Percentiles rank a stretch among this genome's conserved stretches.
These are phyloP conservation scores for Mycena citricolor DNA, from an alignment of 1,284 basidiomycete species.

Conservation along the genomic window DNA sequence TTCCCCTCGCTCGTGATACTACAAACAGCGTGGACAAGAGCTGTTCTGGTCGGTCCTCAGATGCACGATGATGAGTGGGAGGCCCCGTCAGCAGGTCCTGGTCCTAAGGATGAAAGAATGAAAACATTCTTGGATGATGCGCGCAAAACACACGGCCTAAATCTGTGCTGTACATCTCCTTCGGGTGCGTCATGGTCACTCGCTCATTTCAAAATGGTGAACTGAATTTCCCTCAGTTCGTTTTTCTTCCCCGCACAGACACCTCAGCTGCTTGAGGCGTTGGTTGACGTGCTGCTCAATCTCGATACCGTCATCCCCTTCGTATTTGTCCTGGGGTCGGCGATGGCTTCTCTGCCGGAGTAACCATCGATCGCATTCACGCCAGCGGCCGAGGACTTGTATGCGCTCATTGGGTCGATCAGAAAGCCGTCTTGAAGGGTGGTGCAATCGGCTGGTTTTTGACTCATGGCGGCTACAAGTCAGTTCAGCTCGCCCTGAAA, in stretches of 20 bases:
- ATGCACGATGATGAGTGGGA: no score
- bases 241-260: slow-evolving; percentile 9
- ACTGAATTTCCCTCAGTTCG: no score
- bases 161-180: slow-evolving; percentile 13
- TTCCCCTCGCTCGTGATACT: no score
- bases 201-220: no score
- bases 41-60: no score
- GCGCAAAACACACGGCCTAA: slow-evolving; percentile 2
- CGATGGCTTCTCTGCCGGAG: slow-evolving; percentile 2
- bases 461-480: slow-evolving; percentile 15
- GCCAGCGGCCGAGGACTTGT: slow-evolving; percentile 8
- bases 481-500: neutral
- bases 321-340: slow-evolving; percentile 5
- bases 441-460: slow-evolving; percentile 4
- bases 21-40: no score
- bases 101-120: no score
- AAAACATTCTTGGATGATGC: slow-evolving; percentile 7
- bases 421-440: neutral
- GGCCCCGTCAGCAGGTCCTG: no score
- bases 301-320: slow-evolving; percentile 11
- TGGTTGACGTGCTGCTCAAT: slow-evolving; percentile 2
- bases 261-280: slow-evolving; percentile 6
- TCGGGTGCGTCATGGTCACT: no score
- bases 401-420: slow-evolving; percentile 1
- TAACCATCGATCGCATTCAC: slow-evolving; percentile 8